Evolutionary conservation across 208 protist species (phyloP), one percentile per base, ranked within the genome.

Genomic region (Entamoeba dispar): DNA sequence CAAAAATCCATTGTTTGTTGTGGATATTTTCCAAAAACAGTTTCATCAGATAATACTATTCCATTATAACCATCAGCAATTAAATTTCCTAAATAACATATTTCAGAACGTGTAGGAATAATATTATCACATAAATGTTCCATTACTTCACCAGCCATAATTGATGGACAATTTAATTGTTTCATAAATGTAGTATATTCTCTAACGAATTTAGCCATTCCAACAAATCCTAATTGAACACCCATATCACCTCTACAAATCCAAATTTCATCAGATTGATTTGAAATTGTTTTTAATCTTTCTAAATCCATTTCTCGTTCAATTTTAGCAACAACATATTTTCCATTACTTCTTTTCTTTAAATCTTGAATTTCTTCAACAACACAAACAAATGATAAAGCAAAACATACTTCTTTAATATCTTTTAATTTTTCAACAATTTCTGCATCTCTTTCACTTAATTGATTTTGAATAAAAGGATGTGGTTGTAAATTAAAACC

Each of bases 401-500:
- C 51, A 91, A 49, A 91, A 57, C 49, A 17, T 6, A 93, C n/a
- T 57, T 43, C n/a, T 31, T 47, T 17, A 47, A 91, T 7, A 6
- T 43, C 17, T 5, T 91, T 91, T 43, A 15, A 19, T 17, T 22
- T 12, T 47, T 49, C 34, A 91, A 93, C 55, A 43, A 93, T 22
- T 15, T 93, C 92, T 27, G 52, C 27, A 47, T 93, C 92, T 43
- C 43, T 10, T 38, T 51, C 15, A 61, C 22, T 91, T 15, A 93
- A 57, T 34, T 12, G 5, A 49, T 14, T 91, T 27, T 15, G 27
- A n/a, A 34, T 0, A 10, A 19, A n/a, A 3, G 92, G 92, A 50
- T 93, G 92, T 22, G 92, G 92, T 19, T 34, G 7, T 5, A 93
- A 22, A 55, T 93, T 93, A 47, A 93, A n/a, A 27, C 92, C 92